Percentiles rank a stretch among this genome's conserved stretches.
Evolutionary conservation across 176 grass and related monocot species (phyloP).

Genomic region (Guadua angustifolia): DNA sequence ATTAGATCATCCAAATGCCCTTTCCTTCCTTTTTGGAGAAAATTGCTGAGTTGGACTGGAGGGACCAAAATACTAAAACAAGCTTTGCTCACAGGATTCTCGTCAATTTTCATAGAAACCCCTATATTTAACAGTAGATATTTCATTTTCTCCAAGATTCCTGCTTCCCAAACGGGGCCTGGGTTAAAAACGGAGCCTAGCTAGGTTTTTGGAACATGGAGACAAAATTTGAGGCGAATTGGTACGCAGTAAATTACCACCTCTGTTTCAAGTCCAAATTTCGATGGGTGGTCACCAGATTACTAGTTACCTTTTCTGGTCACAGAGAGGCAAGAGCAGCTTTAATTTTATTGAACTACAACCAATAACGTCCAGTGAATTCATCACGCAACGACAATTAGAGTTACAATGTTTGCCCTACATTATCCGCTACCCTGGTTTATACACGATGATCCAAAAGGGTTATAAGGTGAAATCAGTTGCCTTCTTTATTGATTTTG

Average conservation of each 20-base stretch:
- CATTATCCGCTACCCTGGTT: constrained; percentile 51
- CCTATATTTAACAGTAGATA: background rate
- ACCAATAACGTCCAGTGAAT: background rate
- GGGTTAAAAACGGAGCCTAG: no score
- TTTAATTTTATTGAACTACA: constrained; percentile 8
- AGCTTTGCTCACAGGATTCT: background rate
- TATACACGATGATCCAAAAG: constrained; percentile 30
- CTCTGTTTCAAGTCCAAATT: background rate
- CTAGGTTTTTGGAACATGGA: background rate
- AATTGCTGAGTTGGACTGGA: background rate
- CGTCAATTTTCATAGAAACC: background rate
- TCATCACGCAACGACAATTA: constrained; percentile 3
- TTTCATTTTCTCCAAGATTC: background rate
- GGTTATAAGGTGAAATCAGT: constrained; percentile 31
- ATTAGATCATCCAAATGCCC: no score
- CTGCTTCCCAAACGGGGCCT: background rate
- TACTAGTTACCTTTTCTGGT: background rate
- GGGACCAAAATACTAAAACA: background rate
- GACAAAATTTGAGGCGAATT: background rate
- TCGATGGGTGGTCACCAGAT: background rate
- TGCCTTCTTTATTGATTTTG: background rate
- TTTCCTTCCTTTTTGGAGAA: background rate
- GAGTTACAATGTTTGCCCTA: constrained; percentile 34
- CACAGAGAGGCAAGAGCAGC: background rate
- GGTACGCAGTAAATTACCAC: background rate